Evolutionary conservation across 768 basidiomycete species (phyloP).

Genomic region (Collybiopsis confluens): DNA sequence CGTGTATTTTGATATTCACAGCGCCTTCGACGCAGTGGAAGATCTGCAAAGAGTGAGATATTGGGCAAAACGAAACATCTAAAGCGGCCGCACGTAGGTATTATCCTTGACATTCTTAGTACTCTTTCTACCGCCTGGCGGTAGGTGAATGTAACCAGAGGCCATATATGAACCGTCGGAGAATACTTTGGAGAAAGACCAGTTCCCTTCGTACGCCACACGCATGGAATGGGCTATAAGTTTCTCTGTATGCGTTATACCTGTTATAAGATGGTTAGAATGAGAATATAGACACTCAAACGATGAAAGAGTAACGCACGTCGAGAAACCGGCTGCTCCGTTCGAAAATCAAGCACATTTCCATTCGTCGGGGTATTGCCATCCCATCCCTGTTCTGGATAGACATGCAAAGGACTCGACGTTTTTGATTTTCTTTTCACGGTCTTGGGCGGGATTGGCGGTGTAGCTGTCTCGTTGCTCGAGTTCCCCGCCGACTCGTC

Average conservation of each 20-base stretch:
- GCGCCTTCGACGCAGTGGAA: conserved; percentile 82
- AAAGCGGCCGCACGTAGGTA: conserved; percentile 62
- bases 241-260: conserved; percentile 53
- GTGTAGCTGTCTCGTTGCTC: neutral
- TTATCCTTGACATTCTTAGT: conserved; percentile 83
- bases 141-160: conserved; percentile 62
- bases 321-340: conserved; percentile 44
- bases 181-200: conserved; percentile 71
- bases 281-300: conserved; percentile 3
- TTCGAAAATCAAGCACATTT: conserved; percentile 51
- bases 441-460: neutral
- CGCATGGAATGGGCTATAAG: conserved; percentile 46
- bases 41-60: conserved; percentile 23
- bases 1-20: conserved; percentile 80
- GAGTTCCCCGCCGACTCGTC: neutral
- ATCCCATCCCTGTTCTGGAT: conserved; percentile 7
- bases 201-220: conserved; percentile 44
- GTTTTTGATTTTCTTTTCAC: neutral
- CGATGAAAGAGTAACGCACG: conserved; percentile 36
- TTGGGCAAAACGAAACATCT: conserved; percentile 16
- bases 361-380: conserved; percentile 31
- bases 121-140: conserved; percentile 53
- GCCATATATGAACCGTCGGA: conserved; percentile 71
- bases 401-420: neutral
- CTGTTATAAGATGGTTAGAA: conserved; percentile 33